Base-by-base conservation (phyloP, 1,284 basidiomycete species). In the Anthracocystis walkeri region DNA sequence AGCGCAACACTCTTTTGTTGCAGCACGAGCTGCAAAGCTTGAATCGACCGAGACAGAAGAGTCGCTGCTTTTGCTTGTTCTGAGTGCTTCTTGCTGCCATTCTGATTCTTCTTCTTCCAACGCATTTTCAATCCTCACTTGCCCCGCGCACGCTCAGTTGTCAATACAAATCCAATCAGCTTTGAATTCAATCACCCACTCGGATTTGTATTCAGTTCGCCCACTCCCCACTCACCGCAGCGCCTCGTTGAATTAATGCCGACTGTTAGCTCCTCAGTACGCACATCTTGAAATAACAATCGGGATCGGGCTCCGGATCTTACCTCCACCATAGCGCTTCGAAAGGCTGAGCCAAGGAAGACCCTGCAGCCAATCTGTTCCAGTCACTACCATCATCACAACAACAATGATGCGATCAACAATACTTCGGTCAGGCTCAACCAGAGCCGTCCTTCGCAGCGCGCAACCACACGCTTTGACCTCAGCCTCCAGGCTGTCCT, bases 211-310 rank as follows among this genome's bases (percentile, higher is more conserved):
- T 54, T 65, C 49, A 31, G 14, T 25, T n/a, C 29, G 21, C 8
- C 29, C 5, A 29, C 29, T 29, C 25, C 3, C 49, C 23, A 57
- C 38, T 65, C 65, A 61, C 65, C 65, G 65, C 65, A 67, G 65
- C 48, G 21, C 48, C 45, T 20, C 49, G 7, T 29, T 21, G 4
- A 27, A 12, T 25, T 27, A 33, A 42, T 21, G 2, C 10, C 7
- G 6, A 35, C 2, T 65, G 64, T 65, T 60, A 65, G 57, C 38
- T 51, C 4, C 8, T 7, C 4, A n/a, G 14, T 44, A n/a, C 16
- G 18, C 41, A 18, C n/a, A 51, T 35, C 18, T 11, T 18, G 16
- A 46, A 46, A 23, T 35, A 42, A 25, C 12, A 7, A 40, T 12
- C 16, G 4, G 4, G 21, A 66, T 66, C 53, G 58, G 64, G 53